Evolutionary conservation across 2,329 filamentous ascomycete genomes (phyloP), one percentile per base, ranked within the genome.

Genomic region (Fusarium sp.): DNA sequence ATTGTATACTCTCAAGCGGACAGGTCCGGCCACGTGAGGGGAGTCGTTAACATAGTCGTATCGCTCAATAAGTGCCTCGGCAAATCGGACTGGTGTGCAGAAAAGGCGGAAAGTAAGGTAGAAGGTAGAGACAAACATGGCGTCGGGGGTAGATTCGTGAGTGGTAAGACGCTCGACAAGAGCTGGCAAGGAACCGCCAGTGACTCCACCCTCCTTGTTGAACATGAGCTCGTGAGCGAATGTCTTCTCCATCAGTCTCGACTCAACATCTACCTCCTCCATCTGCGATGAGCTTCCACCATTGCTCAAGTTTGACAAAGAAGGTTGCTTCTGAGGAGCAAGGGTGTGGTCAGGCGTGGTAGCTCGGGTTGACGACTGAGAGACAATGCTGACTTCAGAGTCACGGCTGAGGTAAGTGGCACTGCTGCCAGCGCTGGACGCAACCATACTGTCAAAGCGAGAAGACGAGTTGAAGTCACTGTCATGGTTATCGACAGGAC

Each of bases 71-170:
- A 99, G 85, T 6, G 90, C 88, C 76, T 93, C 88, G 0, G 94
- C 92, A 65, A 99, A 88, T 64, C 92, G 89, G 8, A 86, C 77
- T 0, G 96, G 94, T 0, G 91, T 92, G 67, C 93, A 94, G 77
- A 99, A 99, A 12, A 97, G 88, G 53, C 96, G 89, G 82, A 99
- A 99, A 1, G 96, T 99, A 30, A 98, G 89, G 77, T 97, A 98
- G 77, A 99, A 98, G 0, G 96, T 93, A 4, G 93, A 94, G 41
- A 97, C 93, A 73, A 98, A 98, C 75, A 92, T 88, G 18, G 92
- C 89, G 76, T 98, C 95, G 0, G 96, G 96, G 0, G 95, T 97
- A 1, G 93, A 92, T 77, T 97, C 93, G 77, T 97, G 94, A 0
- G 92, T 93, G 1, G 96, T 98, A 41, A 99, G 87, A 67, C 94